These are phyloP conservation scores for Anisodus acutangulus DNA, from an alignment of 257 asterid genomes.

Conservation along the genomic window DNA sequence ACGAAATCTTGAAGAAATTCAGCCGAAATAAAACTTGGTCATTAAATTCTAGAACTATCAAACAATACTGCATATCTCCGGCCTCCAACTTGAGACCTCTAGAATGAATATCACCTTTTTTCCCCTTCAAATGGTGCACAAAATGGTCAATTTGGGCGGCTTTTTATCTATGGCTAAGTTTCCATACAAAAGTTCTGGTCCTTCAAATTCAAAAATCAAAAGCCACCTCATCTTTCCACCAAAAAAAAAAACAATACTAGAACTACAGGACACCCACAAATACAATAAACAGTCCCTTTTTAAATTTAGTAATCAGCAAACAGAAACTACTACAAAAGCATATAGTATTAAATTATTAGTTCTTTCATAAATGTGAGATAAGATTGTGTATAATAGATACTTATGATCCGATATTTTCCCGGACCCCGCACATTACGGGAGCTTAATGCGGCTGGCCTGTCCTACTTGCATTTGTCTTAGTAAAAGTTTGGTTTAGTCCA, in stretches of 20 bases:
- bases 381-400: no score
- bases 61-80: no score
- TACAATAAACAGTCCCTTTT: conserved; percentile 24
- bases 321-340: conserved; percentile 16
- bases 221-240: conserved; percentile 31
- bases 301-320: not conserved
- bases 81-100: no score
- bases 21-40: not conserved
- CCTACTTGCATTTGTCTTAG: conserved; percentile 64
- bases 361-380: no score
- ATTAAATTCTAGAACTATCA: not conserved
- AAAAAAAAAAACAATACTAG: not conserved
- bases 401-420: no score
- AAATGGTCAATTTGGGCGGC: conserved; percentile 80
- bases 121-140: not conserved
- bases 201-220: conserved; percentile 33
- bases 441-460: not conserved
- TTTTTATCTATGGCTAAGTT: conserved; percentile 9
- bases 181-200: conserved; percentile 19
- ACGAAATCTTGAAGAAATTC: not conserved
- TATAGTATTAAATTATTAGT: conserved; percentile 16
- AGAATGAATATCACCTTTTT: no score
- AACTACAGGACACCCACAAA: conserved; percentile 27
- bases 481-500: conserved; percentile 49
- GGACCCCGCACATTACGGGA: no score